Evolutionary conservation across 768 basidiomycete genomes (phyloP).

Genomic region (Kwoniella dendrophila): DNA sequence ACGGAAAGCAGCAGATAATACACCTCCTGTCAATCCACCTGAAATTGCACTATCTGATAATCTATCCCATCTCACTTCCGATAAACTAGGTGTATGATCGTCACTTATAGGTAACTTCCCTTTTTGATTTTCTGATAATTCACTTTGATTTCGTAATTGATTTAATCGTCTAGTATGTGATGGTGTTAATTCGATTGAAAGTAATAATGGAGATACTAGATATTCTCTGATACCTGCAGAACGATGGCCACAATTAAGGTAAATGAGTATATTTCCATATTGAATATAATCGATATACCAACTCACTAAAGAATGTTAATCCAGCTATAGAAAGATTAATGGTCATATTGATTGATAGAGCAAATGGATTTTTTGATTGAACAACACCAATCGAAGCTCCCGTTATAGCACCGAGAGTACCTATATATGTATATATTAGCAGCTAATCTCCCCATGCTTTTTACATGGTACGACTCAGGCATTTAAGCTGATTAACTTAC

Average conservation of each 20-base stretch:
- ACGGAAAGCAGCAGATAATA: constrained; percentile 57
- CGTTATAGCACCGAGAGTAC: constrained; percentile 62
- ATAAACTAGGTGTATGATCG: constrained; percentile 39
- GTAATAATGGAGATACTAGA: constrained; percentile 67
- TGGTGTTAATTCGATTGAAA: constrained; percentile 59
- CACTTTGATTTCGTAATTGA: constrained; percentile 11
- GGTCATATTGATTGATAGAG: constrained; percentile 65
- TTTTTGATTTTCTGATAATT: constrained; percentile 6
- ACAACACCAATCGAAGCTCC: constrained; percentile 61
- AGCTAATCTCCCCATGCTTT: too few relatives aligned
- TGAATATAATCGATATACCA: not conserved
- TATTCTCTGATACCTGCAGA: constrained; percentile 72
- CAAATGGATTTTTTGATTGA: constrained; percentile 61
- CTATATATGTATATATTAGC: too few relatives aligned
- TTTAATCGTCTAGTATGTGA: constrained; percentile 57
- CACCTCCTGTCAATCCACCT: constrained; percentile 69
- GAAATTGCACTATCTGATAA: constrained; percentile 74
- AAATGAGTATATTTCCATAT: not conserved
- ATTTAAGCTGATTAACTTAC: constrained; percentile 29
- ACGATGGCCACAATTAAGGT: too few relatives aligned
- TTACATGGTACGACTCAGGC: too few relatives aligned
- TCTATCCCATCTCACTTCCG: constrained; percentile 64
- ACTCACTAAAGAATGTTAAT: constrained; percentile 76
- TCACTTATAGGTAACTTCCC: constrained; percentile 26
- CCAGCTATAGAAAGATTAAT: constrained; percentile 73